These are phyloP conservation scores for Scedosporium apiospermum DNA, from an alignment of 2,329 filamentous ascomycete species.

Conservation along the genomic window DNA sequence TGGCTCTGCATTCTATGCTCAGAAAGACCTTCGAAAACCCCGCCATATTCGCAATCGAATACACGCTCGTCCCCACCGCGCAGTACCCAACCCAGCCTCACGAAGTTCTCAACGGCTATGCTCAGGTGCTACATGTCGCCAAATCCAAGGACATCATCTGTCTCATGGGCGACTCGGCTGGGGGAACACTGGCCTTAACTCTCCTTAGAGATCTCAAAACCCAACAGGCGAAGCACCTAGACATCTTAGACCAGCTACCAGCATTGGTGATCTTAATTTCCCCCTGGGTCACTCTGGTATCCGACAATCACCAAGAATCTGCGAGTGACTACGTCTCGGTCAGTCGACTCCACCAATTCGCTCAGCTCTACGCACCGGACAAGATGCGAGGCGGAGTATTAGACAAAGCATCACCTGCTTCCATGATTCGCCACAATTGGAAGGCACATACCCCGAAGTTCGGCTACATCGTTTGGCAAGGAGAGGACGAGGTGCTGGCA, in stretches of 20 bases:
- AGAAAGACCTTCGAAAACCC: conserved; percentile 62
- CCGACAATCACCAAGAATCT: conserved; percentile 57
- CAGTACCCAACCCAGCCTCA: conserved; percentile 65
- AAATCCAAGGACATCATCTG: conserved; percentile 53
- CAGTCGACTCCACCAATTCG: conserved; percentile 58
- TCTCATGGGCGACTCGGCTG: conserved; percentile 71
- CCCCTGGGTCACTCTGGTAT: conserved; percentile 70
- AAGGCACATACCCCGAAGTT: conserved; percentile 51
- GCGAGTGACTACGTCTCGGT: conserved; percentile 66
- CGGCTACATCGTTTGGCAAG: conserved; percentile 64
- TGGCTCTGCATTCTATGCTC: conserved; percentile 60
- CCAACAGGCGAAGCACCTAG: neutral
- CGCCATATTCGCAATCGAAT: conserved; percentile 70
- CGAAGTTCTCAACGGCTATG: conserved; percentile 61
- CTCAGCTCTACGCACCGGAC: conserved; percentile 45
- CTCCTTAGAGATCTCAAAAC: conserved; percentile 35
- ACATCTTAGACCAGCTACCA: conserved; percentile 15
- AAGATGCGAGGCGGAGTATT: conserved; percentile 27
- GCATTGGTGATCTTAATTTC: conserved; percentile 63
- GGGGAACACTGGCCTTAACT: conserved; percentile 63
- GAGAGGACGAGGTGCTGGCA: conserved; percentile 68
- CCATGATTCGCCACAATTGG: conserved; percentile 52
- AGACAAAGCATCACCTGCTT: conserved; percentile 17
- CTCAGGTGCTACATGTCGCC: conserved; percentile 53
- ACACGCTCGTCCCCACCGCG: conserved; percentile 60